Evolutionary conservation across 2,329 filamentous ascomycete genomes (phyloP).

Genomic region (Ampelomyces quisqualis): DNA sequence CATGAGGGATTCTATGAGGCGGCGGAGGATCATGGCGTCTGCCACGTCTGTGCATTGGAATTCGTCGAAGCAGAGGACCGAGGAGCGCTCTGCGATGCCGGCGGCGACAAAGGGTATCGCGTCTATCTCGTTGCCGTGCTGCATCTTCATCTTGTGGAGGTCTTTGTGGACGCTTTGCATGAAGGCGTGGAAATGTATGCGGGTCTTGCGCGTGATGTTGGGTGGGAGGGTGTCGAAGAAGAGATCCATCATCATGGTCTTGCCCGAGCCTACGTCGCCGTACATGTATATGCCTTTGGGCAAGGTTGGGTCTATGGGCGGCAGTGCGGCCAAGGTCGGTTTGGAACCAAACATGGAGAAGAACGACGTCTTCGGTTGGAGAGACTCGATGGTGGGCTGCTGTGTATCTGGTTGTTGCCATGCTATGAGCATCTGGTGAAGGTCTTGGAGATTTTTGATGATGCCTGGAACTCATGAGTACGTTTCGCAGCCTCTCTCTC

Average conservation of each 20-base stretch:
- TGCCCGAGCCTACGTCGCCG: constrained; percentile 94
- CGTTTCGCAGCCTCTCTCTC: background rate
- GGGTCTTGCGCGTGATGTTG: constrained; percentile 77
- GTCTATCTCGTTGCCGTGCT: constrained; percentile 85
- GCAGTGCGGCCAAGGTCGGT: constrained; percentile 41
- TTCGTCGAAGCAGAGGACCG: constrained; percentile 95
- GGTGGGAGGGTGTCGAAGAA: constrained; percentile 90
- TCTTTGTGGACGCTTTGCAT: constrained; percentile 97
- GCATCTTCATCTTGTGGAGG: constrained; percentile 85
- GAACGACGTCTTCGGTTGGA: constrained; percentile 57
- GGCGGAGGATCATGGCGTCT: constrained; percentile 94
- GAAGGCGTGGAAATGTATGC: constrained; percentile 99
- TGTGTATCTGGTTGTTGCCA: constrained; percentile 75
- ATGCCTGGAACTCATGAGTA: constrained; percentile 60
- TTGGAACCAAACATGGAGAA: constrained; percentile 62
- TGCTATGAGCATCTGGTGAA: constrained; percentile 75
- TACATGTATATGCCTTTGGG: constrained; percentile 92
- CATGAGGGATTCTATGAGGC: constrained; percentile 88
- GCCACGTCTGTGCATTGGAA: constrained; percentile 99
- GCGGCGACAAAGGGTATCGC: constrained; percentile 89
- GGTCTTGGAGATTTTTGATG: constrained; percentile 82
- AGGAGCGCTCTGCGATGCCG: constrained; percentile 82
- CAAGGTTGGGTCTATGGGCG: constrained; percentile 67
- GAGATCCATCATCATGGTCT: constrained; percentile 99
- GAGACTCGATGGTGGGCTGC: constrained; percentile 73